Percentiles rank a stretch among this genome's conserved stretches.
phyloP scores from a whole-genome alignment of 2,329 filamentous ascomycete species.

The Paracamarosporium sp. region DNA sequence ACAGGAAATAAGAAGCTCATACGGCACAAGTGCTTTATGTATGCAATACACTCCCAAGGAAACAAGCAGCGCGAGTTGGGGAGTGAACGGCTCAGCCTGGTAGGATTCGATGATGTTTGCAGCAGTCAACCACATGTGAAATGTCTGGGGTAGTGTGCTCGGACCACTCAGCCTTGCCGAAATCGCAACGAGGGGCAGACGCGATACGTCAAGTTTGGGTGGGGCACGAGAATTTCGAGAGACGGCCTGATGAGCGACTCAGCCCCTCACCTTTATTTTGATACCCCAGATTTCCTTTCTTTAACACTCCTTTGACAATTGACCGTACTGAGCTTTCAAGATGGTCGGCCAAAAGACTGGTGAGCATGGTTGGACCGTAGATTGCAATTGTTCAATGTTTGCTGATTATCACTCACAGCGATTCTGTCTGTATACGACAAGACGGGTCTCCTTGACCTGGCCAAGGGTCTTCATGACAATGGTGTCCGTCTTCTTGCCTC shows the following conservation, averaged over 20 bases:
- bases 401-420: slow-evolving; percentile 54
- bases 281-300: slow-evolving; percentile 25
- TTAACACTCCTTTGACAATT: slow-evolving; percentile 21
- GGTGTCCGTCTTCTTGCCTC: slow-evolving; percentile 76
- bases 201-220: slow-evolving; percentile 17
- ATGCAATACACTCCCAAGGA: no score
- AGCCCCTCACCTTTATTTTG: slow-evolving; percentile 9
- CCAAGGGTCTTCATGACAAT: slow-evolving; percentile 46
- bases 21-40: no score
- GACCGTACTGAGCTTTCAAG: slow-evolving; percentile 20
- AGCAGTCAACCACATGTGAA: no score
- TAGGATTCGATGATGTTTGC: background rate
- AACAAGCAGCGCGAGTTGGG: background rate
- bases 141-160: slow-evolving; percentile 4
- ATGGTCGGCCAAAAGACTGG: slow-evolving; percentile 48
- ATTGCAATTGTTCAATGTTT: background rate
- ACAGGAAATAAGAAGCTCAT: no score
- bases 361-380: slow-evolving; percentile 11
- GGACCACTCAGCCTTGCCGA: slow-evolving; percentile 17
- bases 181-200: slow-evolving; percentile 24
- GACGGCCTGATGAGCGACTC: slow-evolving; percentile 23
- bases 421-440: slow-evolving; percentile 99
- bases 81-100: background rate
- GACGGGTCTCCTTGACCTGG: slow-evolving; percentile 65
- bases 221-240: slow-evolving; percentile 33